Evolutionary conservation across 2,329 filamentous ascomycete species (phyloP).

Genomic region (Cytospora piceae): DNA sequence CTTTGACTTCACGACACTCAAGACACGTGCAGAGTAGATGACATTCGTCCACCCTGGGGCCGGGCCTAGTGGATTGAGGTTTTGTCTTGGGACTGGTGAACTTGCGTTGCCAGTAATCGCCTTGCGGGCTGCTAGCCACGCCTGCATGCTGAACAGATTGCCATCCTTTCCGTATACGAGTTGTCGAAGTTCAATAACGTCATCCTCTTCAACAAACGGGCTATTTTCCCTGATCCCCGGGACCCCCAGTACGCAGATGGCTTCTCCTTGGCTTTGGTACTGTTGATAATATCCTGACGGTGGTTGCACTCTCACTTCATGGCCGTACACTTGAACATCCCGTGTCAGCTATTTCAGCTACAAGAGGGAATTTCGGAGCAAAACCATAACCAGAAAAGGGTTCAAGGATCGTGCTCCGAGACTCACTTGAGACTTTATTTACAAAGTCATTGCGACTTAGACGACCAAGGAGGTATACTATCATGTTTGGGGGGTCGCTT

Average conservation of each 20-base stretch:
- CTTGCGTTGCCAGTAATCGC: neutral
- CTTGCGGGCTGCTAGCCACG: conserved; percentile 17
- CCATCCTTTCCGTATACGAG: conserved; percentile 24
- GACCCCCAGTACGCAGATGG: conserved; percentile 26
- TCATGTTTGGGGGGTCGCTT: neutral
- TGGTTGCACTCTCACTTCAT: conserved; percentile 23
- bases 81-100: neutral
- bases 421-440: neutral
- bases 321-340: conserved; percentile 27
- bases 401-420: neutral
- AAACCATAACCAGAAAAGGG: neutral
- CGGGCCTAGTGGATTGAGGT: neutral
- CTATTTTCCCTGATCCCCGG: conserved; percentile 34
- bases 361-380: neutral
- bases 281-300: conserved; percentile 1
- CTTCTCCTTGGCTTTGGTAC: conserved; percentile 15
- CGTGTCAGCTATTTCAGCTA: neutral
- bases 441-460: neutral
- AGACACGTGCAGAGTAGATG: conserved; percentile 32
- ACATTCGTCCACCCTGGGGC: conserved; percentile 31
- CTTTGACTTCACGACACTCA: conserved; percentile 31
- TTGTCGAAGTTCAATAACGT: conserved; percentile 33
- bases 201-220: conserved; percentile 34
- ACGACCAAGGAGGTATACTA: neutral
- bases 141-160: conserved; percentile 15